Evolutionary conservation across 176 grass and related monocot species (phyloP).

Genomic region (Olyra latifolia): DNA sequence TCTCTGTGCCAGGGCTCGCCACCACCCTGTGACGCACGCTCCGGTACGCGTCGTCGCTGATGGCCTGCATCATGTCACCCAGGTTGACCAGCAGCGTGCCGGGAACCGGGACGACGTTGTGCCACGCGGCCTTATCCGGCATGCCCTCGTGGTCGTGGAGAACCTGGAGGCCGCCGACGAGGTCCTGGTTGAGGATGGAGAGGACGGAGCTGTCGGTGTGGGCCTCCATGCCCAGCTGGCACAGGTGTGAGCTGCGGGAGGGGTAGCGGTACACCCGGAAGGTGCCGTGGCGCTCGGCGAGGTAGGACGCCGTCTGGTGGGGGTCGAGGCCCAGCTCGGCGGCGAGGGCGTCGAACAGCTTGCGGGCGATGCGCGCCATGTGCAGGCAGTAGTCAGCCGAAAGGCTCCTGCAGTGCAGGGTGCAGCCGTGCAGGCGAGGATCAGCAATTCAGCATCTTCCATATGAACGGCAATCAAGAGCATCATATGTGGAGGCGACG

Average conservation of each 20-base stretch:
- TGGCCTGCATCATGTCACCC: conserved; percentile 72
- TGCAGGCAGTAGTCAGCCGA: conserved; percentile 58
- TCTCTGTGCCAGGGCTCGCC: conserved; percentile 35
- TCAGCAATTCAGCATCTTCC: too few relatives aligned
- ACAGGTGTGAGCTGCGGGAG: background rate
- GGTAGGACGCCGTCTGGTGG: conserved; percentile 33
- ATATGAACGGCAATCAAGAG: too few relatives aligned
- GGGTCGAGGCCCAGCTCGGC: conserved; percentile 35
- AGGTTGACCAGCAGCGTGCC: conserved; percentile 63
- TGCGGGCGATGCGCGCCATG: conserved; percentile 66
- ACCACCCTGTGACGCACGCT: conserved; percentile 73
- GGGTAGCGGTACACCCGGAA: conserved; percentile 84
- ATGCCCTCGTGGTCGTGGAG: background rate
- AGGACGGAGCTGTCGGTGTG: conserved; percentile 90
- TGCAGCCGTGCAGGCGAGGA: too few relatives aligned
- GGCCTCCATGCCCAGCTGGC: conserved; percentile 61
- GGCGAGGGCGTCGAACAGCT: conserved; percentile 55
- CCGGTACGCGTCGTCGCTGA: conserved; percentile 52
- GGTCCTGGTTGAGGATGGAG: conserved; percentile 61
- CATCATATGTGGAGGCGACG: too few relatives aligned
- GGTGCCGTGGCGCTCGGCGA: conserved; percentile 52
- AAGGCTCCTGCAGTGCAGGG: conserved; percentile 30
- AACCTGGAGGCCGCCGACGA: conserved; percentile 63
- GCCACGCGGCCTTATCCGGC: conserved; percentile 32
- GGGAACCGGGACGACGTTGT: conserved; percentile 22